These are phyloP conservation scores for Fusarium mundagurra DNA, from an alignment of 2,329 filamentous ascomycete species.

Conservation along the genomic window DNA sequence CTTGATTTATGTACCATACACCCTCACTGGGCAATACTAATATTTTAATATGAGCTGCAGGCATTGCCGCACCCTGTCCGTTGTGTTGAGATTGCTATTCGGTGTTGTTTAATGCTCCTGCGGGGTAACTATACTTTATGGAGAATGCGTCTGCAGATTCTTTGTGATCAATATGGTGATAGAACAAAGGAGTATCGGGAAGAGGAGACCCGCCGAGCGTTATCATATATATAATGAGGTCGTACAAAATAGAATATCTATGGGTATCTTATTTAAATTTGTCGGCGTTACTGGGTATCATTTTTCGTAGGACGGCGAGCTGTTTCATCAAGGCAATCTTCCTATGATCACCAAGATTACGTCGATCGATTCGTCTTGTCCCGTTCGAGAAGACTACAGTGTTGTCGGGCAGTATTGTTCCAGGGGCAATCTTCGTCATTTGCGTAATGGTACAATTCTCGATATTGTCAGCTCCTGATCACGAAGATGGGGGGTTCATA, in stretches of 20 bases:
- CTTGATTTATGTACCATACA: not conserved
- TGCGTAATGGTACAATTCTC: conserved; percentile 78
- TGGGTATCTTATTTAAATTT: conserved; percentile 54
- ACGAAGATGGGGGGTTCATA: not conserved
- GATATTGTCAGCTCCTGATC: conserved; percentile 32
- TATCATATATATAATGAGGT: not conserved
- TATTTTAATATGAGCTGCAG: not conserved
- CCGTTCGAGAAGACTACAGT: conserved; percentile 77
- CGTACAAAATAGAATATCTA: not conserved
- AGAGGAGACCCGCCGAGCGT: not conserved
- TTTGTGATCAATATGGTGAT: not conserved
- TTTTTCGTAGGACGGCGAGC: conserved; percentile 71
- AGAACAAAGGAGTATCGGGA: not conserved
- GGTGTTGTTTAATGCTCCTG: not conserved
- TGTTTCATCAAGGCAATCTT: conserved; percentile 73
- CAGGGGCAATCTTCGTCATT: conserved; percentile 66
- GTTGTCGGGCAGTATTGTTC: conserved; percentile 70
- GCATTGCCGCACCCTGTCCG: not conserved
- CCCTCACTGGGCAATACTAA: not conserved
- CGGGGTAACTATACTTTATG: not conserved
- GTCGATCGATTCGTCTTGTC: conserved; percentile 64
- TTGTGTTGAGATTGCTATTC: not conserved
- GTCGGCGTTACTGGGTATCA: conserved; percentile 72
- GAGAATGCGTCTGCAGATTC: not conserved
- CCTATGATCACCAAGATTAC: conserved; percentile 70